Base-by-base conservation (phyloP, 257 asterid genomes). In the Parsonsia alboflavescens region DNA sequence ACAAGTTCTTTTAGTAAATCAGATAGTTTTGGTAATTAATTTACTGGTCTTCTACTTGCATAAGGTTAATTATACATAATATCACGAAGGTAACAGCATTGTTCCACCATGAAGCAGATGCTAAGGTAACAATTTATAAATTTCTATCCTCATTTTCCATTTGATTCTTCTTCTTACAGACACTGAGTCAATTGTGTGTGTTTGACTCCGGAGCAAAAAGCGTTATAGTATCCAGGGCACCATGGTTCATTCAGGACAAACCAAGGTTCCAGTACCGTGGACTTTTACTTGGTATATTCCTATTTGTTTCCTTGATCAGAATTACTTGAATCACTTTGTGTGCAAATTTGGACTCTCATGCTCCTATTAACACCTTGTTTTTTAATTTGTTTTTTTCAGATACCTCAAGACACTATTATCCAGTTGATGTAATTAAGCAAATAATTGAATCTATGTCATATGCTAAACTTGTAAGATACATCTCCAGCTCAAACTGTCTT, bases 331-430 rank as follows among this genome's bases (percentile, higher is more conserved):
- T 48, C 58, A 54, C 61, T 68, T 76, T 22, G 67, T 13, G 44
- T 48, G 53, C 13, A 48, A 68, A 66, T 73, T 26, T 71, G 58
- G 54, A 39, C 59, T 49, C 12, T 24, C 76, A 66, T 59, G 33
- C 75, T 70, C 61, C 22, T 54, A 26, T 33, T 54, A 74, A 54
- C 77, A 56, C 70, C 61, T 76, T 65, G 73, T 64, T 10, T 64
- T 15, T 45, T 59, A 69, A 54, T 78, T 73, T 58, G 78, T 70
- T 67, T 84, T 82, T 86, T 79, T 82, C 88, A 93, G 98, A 93
- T 83, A 93, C 98, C 36, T 89, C 98, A 24, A 87, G 98, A 81
- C 98, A 93, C 81, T 93, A 87, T 83, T 87, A 85, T 79, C 98
- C 98, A 5, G 49, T 91, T 70, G 92, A 83, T 75, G 81, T 83